Conservation (phyloP, 768 basidiomycete species). For the Boletus insuetus region DNA sequence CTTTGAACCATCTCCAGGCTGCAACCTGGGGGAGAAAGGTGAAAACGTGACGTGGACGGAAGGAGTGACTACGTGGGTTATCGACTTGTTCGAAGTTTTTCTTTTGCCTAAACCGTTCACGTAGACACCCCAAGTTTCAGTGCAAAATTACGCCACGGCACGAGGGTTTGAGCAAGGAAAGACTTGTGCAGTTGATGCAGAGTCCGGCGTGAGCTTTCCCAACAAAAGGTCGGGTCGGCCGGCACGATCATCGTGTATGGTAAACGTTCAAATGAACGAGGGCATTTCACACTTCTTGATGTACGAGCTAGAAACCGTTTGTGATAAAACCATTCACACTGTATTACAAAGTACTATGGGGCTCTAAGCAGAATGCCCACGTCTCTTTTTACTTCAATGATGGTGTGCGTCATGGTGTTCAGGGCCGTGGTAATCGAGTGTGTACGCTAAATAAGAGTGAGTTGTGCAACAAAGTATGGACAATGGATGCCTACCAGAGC, state of each 20-base stretch:
- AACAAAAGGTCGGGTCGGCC: no score
- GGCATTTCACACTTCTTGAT: no score
- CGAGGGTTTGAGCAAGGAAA: background rate
- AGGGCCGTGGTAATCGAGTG: slow-evolving; percentile 67
- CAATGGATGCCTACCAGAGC: slow-evolving; percentile 63
- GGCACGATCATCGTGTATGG: no score
- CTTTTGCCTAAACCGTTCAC: no score
- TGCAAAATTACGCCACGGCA: background rate
- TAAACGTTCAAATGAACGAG: no score
- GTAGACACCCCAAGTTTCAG: background rate
- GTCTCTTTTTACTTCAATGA: slow-evolving; percentile 32
- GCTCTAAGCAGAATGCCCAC: slow-evolving; percentile 9
- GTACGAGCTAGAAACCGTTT: background rate
- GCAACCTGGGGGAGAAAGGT: slow-evolving; percentile 1
- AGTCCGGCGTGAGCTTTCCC: background rate
- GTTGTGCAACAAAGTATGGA: background rate
- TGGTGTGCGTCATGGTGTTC: slow-evolving; percentile 49
- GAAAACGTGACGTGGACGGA: slow-evolving; percentile 5
- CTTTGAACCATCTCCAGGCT: slow-evolving; percentile 1
- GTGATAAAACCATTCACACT: background rate
- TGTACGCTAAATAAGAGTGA: slow-evolving; percentile 52
- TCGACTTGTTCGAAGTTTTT: background rate
- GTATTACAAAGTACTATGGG: slow-evolving; percentile 16
- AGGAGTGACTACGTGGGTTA: slow-evolving; percentile 11
- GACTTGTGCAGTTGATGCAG: background rate